Evolutionary conservation across 805 yeast species (phyloP).

Genomic region (Yarrowia alimentaria): DNA sequence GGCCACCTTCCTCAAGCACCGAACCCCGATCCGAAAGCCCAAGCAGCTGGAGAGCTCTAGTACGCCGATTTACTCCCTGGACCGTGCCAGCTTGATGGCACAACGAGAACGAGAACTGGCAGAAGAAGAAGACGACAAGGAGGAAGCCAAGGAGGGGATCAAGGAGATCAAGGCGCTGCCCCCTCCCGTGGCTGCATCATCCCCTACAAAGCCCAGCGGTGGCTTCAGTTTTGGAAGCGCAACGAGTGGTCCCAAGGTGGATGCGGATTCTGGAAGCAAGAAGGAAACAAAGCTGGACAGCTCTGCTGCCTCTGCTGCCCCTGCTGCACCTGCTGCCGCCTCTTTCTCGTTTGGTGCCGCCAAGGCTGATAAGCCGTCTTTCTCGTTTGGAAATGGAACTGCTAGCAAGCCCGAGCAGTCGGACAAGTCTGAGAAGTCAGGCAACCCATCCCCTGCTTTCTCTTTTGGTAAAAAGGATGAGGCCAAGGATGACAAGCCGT

Average conservation of each 20-base stretch:
- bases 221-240: slow-evolving; percentile 9
- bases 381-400: slow-evolving; percentile 28
- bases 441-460: background rate
- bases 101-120: background rate
- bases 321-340: background rate
- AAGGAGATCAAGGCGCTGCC: slow-evolving; percentile 3
- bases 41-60: background rate
- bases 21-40: slow-evolving; percentile 3
- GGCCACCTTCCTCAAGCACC: slow-evolving; percentile 7
- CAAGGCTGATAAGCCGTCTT: slow-evolving; percentile 24
- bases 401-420: background rate
- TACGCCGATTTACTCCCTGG: slow-evolving; percentile 2
- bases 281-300: slow-evolving; percentile 18
- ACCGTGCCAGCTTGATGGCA: slow-evolving; percentile 3
- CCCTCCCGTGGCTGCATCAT: background rate
- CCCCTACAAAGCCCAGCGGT: slow-evolving; percentile 3
- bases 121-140: background rate
- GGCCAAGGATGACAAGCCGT: slow-evolving; percentile 23
- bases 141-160: background rate
- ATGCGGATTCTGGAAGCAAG: background rate
- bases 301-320: no score
- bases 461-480: slow-evolving; percentile 24
- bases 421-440: background rate
- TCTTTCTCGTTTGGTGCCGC: slow-evolving; percentile 28
- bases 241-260: background rate